Percentiles rank a stretch among this genome's conserved stretches.
phyloP scores from a whole-genome alignment of 2,329 filamentous ascomycete species.

The Arthrinium phaeospermum region DNA sequence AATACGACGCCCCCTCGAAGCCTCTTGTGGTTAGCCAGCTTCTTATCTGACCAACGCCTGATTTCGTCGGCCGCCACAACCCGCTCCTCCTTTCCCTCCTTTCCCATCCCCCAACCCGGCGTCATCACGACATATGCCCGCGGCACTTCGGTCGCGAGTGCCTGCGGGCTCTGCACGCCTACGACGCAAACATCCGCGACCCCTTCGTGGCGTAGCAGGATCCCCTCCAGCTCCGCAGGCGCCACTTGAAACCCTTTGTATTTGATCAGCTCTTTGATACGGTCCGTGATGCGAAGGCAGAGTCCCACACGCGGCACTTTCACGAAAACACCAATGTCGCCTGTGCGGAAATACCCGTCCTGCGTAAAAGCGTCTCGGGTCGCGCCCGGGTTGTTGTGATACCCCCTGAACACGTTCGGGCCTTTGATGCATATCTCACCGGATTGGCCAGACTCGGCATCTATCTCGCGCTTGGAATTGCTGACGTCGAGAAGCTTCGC shows the following conservation, averaged over 20 bases:
- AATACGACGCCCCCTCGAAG: not conserved
- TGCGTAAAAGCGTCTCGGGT: conserved; percentile 62
- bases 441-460: conserved; percentile 40
- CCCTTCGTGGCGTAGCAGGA: conserved; percentile 50
- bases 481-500: not conserved
- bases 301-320: not conserved
- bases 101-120: not conserved
- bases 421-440: conserved; percentile 78
- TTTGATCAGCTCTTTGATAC: conserved; percentile 73
- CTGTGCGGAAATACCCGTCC: conserved; percentile 72
- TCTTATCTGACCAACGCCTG: not conserved
- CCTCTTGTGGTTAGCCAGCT: not conserved
- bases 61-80: conserved; percentile 11
- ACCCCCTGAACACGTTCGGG: conserved; percentile 76
- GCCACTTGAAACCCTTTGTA: conserved; percentile 64
- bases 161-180: conserved; percentile 57
- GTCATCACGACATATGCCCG: conserved; percentile 66
- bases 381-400: conserved; percentile 74
- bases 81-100: not conserved
- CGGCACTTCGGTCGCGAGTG: conserved; percentile 62
- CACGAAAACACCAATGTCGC: conserved; percentile 77
- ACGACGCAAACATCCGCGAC: conserved; percentile 73
- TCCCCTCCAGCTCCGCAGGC: conserved; percentile 58
- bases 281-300: conserved; percentile 49
- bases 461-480: not conserved